These are phyloP conservation scores for Acorus calamus DNA, from an alignment of 106 monocot genomes.

Conservation along the genomic window DNA sequence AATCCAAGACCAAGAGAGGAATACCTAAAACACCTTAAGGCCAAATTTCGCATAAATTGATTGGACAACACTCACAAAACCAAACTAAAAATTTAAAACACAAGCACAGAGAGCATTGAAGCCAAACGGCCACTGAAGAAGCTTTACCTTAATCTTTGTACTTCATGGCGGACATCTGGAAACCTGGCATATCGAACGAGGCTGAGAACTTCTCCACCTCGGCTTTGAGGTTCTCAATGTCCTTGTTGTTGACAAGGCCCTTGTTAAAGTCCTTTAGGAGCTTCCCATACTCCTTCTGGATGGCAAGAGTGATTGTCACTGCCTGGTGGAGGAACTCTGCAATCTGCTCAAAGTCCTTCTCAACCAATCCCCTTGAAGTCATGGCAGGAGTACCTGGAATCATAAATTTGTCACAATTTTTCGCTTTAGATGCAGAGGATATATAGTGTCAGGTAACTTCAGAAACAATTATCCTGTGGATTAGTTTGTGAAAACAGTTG, in stretches of 20 bases:
- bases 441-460: background rate
- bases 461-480: background rate
- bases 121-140: too few species aligned
- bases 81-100: too few species aligned
- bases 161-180: conserved; percentile 53
- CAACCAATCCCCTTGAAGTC: conserved; percentile 86
- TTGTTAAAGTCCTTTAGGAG: conserved; percentile 87
- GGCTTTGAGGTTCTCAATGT: conserved; percentile 66
- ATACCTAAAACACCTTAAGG: too few species aligned
- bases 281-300: conserved; percentile 89
- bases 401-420: conserved; percentile 1
- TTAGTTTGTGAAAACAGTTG: too few species aligned
- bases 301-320: conserved; percentile 55
- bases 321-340: conserved; percentile 88
- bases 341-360: conserved; percentile 93
- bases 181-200: conserved; percentile 85
- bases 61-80: too few species aligned
- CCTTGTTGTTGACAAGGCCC: conserved; percentile 79
- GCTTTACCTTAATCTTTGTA: conserved; percentile 34
- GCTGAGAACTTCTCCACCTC: conserved; percentile 60
- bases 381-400: conserved; percentile 78
- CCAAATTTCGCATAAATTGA: too few species aligned
- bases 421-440: too few species aligned
- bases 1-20: too few species aligned
- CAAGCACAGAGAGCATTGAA: too few species aligned